phyloP scores from a whole-genome alignment of 1,284 basidiomycete species.

The Irpex sp. region DNA sequence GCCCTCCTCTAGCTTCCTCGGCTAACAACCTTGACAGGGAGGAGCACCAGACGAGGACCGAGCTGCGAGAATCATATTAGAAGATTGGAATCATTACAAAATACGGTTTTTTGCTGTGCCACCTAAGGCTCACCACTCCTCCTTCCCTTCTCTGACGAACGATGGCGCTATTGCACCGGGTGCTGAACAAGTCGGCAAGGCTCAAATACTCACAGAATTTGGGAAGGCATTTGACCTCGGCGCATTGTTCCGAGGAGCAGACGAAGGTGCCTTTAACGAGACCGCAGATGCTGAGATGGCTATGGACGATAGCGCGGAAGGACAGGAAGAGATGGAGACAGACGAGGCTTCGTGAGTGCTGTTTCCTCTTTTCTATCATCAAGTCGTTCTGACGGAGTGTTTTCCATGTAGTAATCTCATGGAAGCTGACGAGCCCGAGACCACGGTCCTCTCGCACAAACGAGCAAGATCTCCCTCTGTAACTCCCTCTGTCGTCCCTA shows the following conservation, averaged over 20 bases:
- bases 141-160: slow-evolving; percentile 54
- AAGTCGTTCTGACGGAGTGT: background rate
- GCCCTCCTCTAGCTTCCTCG: no score
- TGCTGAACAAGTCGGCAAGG: slow-evolving; percentile 71
- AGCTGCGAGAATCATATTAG: slow-evolving; percentile 82
- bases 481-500: background rate
- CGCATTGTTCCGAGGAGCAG: slow-evolving; percentile 67
- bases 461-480: slow-evolving; percentile 10
- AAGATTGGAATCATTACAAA: slow-evolving; percentile 96
- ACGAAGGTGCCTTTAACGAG: slow-evolving; percentile 62
- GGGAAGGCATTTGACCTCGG: slow-evolving; percentile 73
- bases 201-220: slow-evolving; percentile 63
- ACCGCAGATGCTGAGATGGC: slow-evolving; percentile 31
- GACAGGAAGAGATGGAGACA: slow-evolving; percentile 34
- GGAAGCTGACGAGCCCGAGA: slow-evolving; percentile 5
- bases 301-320: slow-evolving; percentile 30
- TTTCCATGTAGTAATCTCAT: background rate
- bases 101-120: slow-evolving; percentile 87
- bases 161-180: slow-evolving; percentile 50
- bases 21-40: slow-evolving; percentile 39
- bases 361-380: slow-evolving; percentile 7
- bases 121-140: slow-evolving; percentile 75
- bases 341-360: slow-evolving; percentile 47
- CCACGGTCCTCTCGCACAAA: slow-evolving; percentile 10
- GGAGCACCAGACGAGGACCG: slow-evolving; percentile 88